These are phyloP conservation scores for Aspergillus quadrilineatus DNA, from an alignment of 2,329 filamentous ascomycete genomes.

Conservation along the genomic window DNA sequence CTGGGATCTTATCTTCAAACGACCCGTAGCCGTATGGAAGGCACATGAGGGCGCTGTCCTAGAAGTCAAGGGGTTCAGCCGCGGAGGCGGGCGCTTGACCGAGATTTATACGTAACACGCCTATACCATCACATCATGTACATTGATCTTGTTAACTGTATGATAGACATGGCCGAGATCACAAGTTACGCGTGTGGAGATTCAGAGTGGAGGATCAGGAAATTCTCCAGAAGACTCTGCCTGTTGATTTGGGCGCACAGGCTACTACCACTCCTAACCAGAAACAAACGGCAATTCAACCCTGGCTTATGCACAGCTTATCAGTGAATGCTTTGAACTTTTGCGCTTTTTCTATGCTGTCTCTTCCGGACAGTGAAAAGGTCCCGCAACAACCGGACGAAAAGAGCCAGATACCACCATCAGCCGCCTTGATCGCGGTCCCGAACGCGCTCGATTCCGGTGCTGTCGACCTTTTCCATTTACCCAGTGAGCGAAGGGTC, in stretches of 20 bases:
- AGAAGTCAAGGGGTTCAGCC: conserved; percentile 71
- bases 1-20: conserved; percentile 81
- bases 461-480: conserved; percentile 77
- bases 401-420: background rate
- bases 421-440: conserved; percentile 67
- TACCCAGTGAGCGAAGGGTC: conserved; percentile 72
- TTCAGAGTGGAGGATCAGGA: conserved; percentile 61
- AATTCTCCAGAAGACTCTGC: conserved; percentile 64
- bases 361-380: conserved; percentile 14
- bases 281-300: conserved; percentile 44
- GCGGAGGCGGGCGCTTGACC: conserved; percentile 50
- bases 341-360: conserved; percentile 58
- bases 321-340: conserved; percentile 94
- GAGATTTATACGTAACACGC: conserved; percentile 76
- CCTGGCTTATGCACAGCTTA: conserved; percentile 82
- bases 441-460: conserved; percentile 75
- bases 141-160: background rate
- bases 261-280: conserved; percentile 16
- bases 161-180: conserved; percentile 83
- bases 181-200: conserved; percentile 83
- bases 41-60: conserved; percentile 78
- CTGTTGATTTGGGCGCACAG: conserved; percentile 60
- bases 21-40: conserved; percentile 80
- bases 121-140: background rate
- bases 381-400: background rate